Evolutionary conservation across 2,329 filamentous ascomycete species (phyloP).

Genomic region (Xylariomycetidae sp.): DNA sequence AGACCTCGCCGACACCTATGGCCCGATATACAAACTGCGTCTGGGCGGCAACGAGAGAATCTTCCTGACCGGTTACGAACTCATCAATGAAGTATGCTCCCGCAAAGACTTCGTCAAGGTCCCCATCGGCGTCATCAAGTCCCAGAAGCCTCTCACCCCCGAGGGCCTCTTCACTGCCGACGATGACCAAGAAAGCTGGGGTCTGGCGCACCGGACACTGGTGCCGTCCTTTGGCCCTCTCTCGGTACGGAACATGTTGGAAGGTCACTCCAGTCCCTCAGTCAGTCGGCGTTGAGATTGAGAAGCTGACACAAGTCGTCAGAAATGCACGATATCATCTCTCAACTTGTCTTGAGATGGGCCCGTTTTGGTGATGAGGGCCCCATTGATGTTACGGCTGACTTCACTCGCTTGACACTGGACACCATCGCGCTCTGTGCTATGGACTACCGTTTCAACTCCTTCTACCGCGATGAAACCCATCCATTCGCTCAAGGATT

Average conservation of each 20-base stretch:
- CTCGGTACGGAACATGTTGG: constrained; percentile 8
- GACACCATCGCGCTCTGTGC: constrained; percentile 9
- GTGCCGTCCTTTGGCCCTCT: constrained; percentile 6
- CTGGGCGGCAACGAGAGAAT: constrained; percentile 9
- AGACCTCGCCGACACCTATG: constrained; percentile 2
- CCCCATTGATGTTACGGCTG: constrained; percentile 5
- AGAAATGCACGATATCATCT: constrained; percentile 11
- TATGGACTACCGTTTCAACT: constrained; percentile 10
- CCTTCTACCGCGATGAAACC: constrained; percentile 6
- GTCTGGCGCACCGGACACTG: constrained; percentile 6
- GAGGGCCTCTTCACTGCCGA: constrained; percentile 7
- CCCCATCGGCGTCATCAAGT: constrained; percentile 3
- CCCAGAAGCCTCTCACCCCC: constrained; percentile 2
- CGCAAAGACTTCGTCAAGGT: constrained; percentile 9
- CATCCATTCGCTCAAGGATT: constrained; percentile 5
- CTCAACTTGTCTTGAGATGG: constrained; percentile 10
- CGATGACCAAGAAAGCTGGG: constrained; percentile 8
- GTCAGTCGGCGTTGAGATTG: too few species aligned
- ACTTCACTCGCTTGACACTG: constrained; percentile 9
- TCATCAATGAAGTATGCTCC: constrained; percentile 9
- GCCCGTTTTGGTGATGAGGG: constrained; percentile 5
- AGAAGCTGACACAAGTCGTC: not conserved
- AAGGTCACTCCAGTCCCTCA: not conserved
- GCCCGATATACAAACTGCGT: constrained; percentile 9
- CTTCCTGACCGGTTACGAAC: constrained; percentile 4